Evolutionary conservation across 768 basidiomycete genomes (phyloP).

Genomic region (Tylopilus felleus): DNA sequence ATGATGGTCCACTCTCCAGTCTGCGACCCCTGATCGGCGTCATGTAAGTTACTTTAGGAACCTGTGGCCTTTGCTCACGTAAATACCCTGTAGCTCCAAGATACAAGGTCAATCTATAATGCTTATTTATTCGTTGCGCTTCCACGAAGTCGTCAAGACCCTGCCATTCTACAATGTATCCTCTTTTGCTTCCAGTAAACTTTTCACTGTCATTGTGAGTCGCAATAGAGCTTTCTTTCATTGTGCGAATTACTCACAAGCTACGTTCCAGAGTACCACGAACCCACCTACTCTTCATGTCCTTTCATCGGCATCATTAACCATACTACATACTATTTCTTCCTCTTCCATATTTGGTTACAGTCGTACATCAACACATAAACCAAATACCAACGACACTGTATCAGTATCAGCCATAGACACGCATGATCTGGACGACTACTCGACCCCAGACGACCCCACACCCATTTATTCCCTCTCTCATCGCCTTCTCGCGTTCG

Average conservation of each 20-base stretch:
- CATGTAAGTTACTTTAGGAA: constrained; percentile 26
- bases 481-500: constrained; percentile 60
- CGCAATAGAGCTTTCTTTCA: neutral
- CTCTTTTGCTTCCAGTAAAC: constrained; percentile 43
- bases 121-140: constrained; percentile 44
- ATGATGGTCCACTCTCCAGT: constrained; percentile 30
- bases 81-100: constrained; percentile 20
- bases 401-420: constrained; percentile 40
- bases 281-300: constrained; percentile 54
- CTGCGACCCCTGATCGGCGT: constrained; percentile 35
- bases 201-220: constrained; percentile 60
- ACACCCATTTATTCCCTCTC: constrained; percentile 50
- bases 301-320: constrained; percentile 52
- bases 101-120: constrained; percentile 26
- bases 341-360: constrained; percentile 46
- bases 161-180: constrained; percentile 41
- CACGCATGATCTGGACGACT: constrained; percentile 16
- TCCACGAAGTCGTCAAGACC: constrained; percentile 50
- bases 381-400: constrained; percentile 35
- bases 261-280: constrained; percentile 49
- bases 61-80: constrained; percentile 3
- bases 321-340: constrained; percentile 48
- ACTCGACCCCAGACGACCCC: constrained; percentile 23
- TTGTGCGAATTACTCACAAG: neutral
- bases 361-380: constrained; percentile 33